Conservation (phyloP, 495 filamentous ascomycete genomes). For the Aspergillus asperescens region DNA sequence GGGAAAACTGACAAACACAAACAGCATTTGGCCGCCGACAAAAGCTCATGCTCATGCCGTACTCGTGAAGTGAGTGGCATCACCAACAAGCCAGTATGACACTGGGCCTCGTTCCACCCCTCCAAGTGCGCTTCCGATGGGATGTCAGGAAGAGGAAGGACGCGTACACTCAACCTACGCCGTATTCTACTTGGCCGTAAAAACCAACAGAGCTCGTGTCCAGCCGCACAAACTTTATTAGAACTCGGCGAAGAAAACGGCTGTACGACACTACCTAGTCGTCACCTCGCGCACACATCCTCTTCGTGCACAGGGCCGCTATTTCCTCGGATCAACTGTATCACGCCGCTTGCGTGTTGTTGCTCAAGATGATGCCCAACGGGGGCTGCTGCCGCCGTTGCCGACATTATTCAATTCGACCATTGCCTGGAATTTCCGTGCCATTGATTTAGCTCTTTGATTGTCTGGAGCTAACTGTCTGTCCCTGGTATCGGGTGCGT, state of each 20-base stretch:
- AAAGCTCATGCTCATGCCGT: constrained; percentile 42
- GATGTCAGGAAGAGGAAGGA: constrained; percentile 29
- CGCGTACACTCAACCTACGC: constrained; percentile 40
- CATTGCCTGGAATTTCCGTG: constrained; percentile 33
- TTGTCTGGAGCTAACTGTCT: constrained; percentile 24
- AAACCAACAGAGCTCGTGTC: constrained; percentile 39
- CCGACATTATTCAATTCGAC: constrained; percentile 24
- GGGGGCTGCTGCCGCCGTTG: constrained; percentile 23
- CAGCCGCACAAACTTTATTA: constrained; percentile 32
- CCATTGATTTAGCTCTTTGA: constrained; percentile 31
- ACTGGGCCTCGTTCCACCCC: no score
- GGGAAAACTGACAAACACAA: constrained; percentile 26
- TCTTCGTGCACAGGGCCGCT: constrained; percentile 44
- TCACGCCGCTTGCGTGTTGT: constrained; percentile 42
- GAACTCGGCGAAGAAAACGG: constrained; percentile 32
- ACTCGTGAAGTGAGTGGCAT: constrained; percentile 30
- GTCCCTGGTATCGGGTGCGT: neutral
- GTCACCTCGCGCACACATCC: constrained; percentile 31
- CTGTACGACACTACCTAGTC: constrained; percentile 20
- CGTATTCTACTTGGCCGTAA: constrained; percentile 42
- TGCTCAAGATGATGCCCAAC: constrained; percentile 40
- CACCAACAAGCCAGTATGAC: constrained; percentile 33
- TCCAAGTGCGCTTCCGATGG: constrained; percentile 38
- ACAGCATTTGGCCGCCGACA: constrained; percentile 38
- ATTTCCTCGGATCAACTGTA: constrained; percentile 48